These are phyloP conservation scores for Afroboletus lepidellus DNA, from an alignment of 1,284 basidiomycete genomes.

Conservation along the genomic window DNA sequence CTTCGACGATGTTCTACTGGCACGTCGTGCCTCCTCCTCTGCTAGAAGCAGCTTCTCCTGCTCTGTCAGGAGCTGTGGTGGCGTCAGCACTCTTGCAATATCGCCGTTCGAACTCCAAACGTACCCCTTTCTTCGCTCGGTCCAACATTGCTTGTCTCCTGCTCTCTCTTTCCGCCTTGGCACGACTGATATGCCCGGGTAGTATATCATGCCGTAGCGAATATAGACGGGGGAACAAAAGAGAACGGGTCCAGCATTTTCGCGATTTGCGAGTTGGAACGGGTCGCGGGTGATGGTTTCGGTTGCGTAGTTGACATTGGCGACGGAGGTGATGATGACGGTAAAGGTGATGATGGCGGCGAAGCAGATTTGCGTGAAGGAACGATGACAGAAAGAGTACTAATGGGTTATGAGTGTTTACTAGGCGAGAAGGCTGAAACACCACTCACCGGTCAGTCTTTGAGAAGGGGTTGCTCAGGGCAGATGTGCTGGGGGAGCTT, in stretches of 20 bases:
- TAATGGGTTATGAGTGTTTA: slow-evolving; percentile 67
- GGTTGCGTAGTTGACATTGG: not conserved
- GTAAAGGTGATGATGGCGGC: not conserved
- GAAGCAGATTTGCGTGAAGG: slow-evolving; percentile 16
- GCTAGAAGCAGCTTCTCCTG: slow-evolving; percentile 64
- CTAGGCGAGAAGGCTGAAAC: slow-evolving; percentile 36
- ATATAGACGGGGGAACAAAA: slow-evolving; percentile 63
- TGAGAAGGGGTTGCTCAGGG: slow-evolving; percentile 51
- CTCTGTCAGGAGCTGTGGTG: slow-evolving; percentile 45
- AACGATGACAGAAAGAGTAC: slow-evolving; percentile 38
- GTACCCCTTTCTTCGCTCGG: slow-evolving; percentile 62
- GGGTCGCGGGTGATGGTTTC: slow-evolving; percentile 15
- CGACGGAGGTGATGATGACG: not conserved
- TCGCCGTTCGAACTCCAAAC: slow-evolving; percentile 3
- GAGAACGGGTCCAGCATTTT: slow-evolving; percentile 44
- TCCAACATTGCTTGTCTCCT: slow-evolving; percentile 62
- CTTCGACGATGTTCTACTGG: slow-evolving; percentile 24
- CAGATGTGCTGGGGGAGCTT: slow-evolving; percentile 14
- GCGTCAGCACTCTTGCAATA: slow-evolving; percentile 8
- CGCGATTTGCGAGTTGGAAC: slow-evolving; percentile 26
- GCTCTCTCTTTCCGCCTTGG: slow-evolving; percentile 68
- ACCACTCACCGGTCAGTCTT: slow-evolving; percentile 68
- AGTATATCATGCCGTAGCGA: slow-evolving; percentile 53
- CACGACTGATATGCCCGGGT: slow-evolving; percentile 50
- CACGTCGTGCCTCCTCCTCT: slow-evolving; percentile 43